Evolutionary conservation across 805 yeast genomes (phyloP), one percentile per base, ranked within the genome.

Genomic region (Clavispora asparagi): DNA sequence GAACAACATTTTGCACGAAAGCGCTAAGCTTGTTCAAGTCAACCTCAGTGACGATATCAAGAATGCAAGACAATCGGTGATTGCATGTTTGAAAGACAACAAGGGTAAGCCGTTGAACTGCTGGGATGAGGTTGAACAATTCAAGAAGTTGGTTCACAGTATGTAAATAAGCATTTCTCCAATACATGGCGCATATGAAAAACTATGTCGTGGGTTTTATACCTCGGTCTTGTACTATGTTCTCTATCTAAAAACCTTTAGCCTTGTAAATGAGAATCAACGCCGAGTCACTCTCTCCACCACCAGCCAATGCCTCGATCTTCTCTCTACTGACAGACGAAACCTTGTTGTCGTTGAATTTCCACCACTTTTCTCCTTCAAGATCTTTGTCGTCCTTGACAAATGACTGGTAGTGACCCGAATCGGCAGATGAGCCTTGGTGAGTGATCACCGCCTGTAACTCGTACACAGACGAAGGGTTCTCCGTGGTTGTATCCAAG

Each of bases 271-370:
- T 69, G 55, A 92, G 75, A 46, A 94, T 83, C 64, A 94, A 78
- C 2, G 99, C 99, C 59, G 94, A 83, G 66, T 94, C 99, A 56
- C 96, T 82, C 70, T 95, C 99, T 47, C 98, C 97, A 47, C 99
- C 99, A 39, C 99, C 99, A 6, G 97, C 87, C 54, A 94, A 75
- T 46, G 78, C 66, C 64, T 90, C 96, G 50, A 94, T 82, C 61
- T 81, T 88, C 43, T 90, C 94, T 60, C 81, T 85, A 51, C 76
- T 81, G n/a, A 91, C 90, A 37, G 75, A 70, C 7, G 80, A 71
- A 14, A 94, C 96, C 62, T 85, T 85, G 67, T 91, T 96, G 65
- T 94, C 99, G 63, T 94, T 90, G 69, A 88, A 94, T 65, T 83
- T 84, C 85, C 87, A 92, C 99, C 99, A 94, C 52, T 74, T 77